These are phyloP conservation scores for Pleodorina starrii DNA, from an alignment of 139 green algal species.

Conservation along the genomic window DNA sequence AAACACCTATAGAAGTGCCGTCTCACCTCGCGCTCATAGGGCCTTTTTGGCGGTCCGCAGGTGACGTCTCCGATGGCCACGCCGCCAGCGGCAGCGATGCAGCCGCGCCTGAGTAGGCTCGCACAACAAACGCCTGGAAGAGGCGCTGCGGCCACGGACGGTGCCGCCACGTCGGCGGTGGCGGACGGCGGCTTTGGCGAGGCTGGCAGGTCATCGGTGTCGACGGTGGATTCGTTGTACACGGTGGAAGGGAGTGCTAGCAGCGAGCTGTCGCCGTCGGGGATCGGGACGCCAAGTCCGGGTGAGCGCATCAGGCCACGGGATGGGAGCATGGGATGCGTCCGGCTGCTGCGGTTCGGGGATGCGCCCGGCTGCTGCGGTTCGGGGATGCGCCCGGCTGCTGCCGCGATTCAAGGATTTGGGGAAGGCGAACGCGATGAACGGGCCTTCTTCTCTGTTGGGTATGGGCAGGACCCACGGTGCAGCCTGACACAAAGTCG, in stretches of 20 bases:
- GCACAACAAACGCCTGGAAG: background rate
- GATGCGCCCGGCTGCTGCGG: too few species aligned
- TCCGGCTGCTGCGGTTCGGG: too few species aligned
- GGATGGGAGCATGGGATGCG: too few species aligned
- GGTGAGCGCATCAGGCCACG: background rate
- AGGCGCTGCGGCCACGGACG: background rate
- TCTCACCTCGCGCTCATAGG: too few species aligned
- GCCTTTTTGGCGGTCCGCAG: too few species aligned
- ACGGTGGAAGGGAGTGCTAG: background rate
- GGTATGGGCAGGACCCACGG: too few species aligned
- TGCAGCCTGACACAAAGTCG: too few species aligned
- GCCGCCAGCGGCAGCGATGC: background rate
- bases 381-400: too few species aligned
- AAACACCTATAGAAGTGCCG: too few species aligned
- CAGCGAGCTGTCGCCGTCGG: conserved; percentile 23
- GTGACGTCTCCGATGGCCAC: background rate
- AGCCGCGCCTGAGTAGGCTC: conserved; percentile 4
- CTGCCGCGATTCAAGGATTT: too few species aligned
- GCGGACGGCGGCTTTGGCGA: background rate
- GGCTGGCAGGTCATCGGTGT: background rate
- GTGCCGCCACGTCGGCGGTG: background rate
- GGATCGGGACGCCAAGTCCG: background rate
- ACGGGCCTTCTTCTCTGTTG: too few species aligned
- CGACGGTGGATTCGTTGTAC: conserved; percentile 25
- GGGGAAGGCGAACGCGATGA: too few species aligned